Percentiles rank a stretch among this genome's conserved stretches.
phyloP scores from a whole-genome alignment of 1,139 yeast genomes.

The Pichia sp. region DNA sequence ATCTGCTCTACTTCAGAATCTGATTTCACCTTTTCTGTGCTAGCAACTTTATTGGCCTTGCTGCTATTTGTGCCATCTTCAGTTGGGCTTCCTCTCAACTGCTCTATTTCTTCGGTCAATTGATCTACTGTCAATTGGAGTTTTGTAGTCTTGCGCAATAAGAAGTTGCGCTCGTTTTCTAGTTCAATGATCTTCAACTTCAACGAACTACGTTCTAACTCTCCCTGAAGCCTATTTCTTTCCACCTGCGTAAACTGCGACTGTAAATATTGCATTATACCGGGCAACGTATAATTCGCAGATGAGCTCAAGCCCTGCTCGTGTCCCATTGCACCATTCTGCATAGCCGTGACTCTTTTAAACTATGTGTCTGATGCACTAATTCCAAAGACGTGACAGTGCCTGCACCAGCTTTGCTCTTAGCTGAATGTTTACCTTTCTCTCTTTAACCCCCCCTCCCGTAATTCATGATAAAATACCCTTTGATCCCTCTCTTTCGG shows the following conservation, averaged over 20 bases:
- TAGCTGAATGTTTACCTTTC: background rate
- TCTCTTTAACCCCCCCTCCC: background rate
- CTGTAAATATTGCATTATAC: constrained; percentile 59
- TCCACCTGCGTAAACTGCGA: constrained; percentile 58
- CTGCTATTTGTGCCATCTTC: background rate
- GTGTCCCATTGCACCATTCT: constrained; percentile 6
- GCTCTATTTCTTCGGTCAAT: constrained; percentile 17
- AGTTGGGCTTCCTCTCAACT: background rate
- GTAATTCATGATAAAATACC: background rate
- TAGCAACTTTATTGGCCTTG: too few species aligned
- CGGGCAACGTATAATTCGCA: constrained; percentile 51
- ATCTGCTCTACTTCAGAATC: constrained; percentile 4
- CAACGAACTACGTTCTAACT: constrained; percentile 54
- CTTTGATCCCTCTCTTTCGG: background rate
- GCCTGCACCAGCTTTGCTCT: background rate
- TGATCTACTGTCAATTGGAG: constrained; percentile 22
- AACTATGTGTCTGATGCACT: too few species aligned
- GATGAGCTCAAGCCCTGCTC: constrained; percentile 10
- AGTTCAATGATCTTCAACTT: constrained; percentile 49
- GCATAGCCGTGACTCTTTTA: constrained; percentile 1
- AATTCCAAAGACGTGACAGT: too few species aligned
- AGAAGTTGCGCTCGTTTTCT: constrained; percentile 50
- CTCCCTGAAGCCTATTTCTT: constrained; percentile 51
- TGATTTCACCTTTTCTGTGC: background rate
- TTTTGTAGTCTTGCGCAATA: constrained; percentile 30